Evolutionary conservation across 1,139 yeast genomes (phyloP).

Genomic region (Wickerhamomyces sp.): DNA sequence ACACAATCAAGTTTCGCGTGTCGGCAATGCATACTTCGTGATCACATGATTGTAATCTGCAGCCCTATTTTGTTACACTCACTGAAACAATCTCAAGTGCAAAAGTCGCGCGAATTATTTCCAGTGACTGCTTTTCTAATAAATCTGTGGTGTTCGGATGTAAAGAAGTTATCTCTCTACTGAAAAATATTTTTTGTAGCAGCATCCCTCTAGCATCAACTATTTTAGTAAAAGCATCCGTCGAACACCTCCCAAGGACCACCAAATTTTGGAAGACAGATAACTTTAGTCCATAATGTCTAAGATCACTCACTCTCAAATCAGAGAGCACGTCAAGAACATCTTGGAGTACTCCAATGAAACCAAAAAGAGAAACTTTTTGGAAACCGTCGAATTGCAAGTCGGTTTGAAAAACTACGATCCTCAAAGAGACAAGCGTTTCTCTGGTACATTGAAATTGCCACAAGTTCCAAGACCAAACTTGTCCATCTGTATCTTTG

Average conservation of each 20-base stretch:
- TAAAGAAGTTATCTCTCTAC: too few species aligned
- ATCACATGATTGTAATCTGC: too few species aligned
- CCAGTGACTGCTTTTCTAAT: too few species aligned
- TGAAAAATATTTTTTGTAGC: too few species aligned
- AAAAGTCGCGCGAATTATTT: too few species aligned
- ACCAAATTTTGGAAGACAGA: slow-evolving; percentile 65
- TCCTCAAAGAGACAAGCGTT: slow-evolving; percentile 99
- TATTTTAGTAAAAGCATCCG: slow-evolving; percentile 21
- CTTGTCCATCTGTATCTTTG: slow-evolving; percentile 99
- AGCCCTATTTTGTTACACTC: too few species aligned
- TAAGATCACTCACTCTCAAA: slow-evolving; percentile 87
- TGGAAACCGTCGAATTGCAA: slow-evolving; percentile 99
- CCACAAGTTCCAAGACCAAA: slow-evolving; percentile 99
- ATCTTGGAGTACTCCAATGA: slow-evolving; percentile 86
- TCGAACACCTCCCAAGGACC: slow-evolving; percentile 39
- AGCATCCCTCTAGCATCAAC: too few species aligned
- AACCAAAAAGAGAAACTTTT: slow-evolving; percentile 99
- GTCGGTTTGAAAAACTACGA: slow-evolving; percentile 99
- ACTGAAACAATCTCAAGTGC: too few species aligned
- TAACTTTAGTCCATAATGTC: slow-evolving; percentile 57
- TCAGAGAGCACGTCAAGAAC: slow-evolving; percentile 95
- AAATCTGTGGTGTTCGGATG: slow-evolving; percentile 11
- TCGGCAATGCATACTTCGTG: too few species aligned
- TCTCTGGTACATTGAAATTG: slow-evolving; percentile 98
- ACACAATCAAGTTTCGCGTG: too few species aligned